A percentile compares a stretch with the other conserved stretches of the same genome.
Conservation (phyloP, 1,139 yeast genomes). For the Suhomyces atakaporum region DNA sequence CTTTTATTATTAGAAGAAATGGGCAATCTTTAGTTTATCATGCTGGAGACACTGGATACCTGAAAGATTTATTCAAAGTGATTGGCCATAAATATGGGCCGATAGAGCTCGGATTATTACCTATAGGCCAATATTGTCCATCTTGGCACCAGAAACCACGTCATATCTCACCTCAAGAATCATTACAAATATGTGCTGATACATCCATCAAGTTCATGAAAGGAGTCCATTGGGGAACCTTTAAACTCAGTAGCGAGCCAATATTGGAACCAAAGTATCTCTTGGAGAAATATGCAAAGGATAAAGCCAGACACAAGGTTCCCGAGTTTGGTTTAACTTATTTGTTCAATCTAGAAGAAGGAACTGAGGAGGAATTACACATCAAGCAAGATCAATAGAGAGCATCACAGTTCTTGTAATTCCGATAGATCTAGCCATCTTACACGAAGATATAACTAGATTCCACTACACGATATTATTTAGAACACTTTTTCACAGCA, state of each 20-base stretch:
- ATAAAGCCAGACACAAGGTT: conserved; percentile 24
- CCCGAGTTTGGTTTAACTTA: conserved; percentile 50
- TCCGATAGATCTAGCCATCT: not conserved
- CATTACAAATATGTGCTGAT: conserved; percentile 66
- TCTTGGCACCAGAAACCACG: conserved; percentile 92
- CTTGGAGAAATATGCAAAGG: conserved; percentile 31
- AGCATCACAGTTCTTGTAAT: too few relatives aligned
- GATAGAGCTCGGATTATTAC: conserved; percentile 69
- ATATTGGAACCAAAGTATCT: conserved; percentile 73
- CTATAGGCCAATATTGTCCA: conserved; percentile 95
- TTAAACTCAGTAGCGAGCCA: conserved; percentile 83
- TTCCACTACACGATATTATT: too few relatives aligned
- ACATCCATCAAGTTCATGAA: conserved; percentile 62
- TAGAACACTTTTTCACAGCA: too few relatives aligned
- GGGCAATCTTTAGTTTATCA: conserved; percentile 77
- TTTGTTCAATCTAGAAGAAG: conserved; percentile 31
- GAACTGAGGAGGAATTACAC: conserved; percentile 8
- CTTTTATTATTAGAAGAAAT: conserved; percentile 67
- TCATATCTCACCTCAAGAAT: conserved; percentile 82
- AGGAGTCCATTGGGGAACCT: conserved; percentile 97
- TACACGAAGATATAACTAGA: too few relatives aligned
- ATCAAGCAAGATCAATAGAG: too few relatives aligned
- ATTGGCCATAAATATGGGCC: conserved; percentile 68
- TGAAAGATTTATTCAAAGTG: conserved; percentile 63
- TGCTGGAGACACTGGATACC: conserved; percentile 94